A percentile compares a stretch with the other conserved stretches of the same genome.
These are phyloP conservation scores for Phytophthora sp. DNA, from an alignment of 352 stramenopile species.

Conservation along the genomic window DNA sequence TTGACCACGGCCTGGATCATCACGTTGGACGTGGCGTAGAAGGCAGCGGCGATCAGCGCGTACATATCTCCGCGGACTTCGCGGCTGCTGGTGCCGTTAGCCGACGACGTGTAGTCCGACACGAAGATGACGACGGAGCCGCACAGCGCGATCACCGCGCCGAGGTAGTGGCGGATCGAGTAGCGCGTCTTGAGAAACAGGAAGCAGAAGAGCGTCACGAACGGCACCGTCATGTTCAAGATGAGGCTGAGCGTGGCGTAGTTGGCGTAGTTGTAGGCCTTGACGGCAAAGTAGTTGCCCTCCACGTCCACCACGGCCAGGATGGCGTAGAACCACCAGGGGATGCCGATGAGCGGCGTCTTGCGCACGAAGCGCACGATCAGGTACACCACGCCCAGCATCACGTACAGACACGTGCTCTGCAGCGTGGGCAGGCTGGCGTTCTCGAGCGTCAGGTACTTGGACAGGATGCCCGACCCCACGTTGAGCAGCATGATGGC, in stretches of 20 bases:
- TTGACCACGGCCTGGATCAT: slow-evolving; percentile 80
- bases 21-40: slow-evolving; percentile 74
- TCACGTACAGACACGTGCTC: slow-evolving; percentile 62
- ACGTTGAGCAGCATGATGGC: slow-evolving; percentile 73
- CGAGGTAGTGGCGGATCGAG: slow-evolving; percentile 55
- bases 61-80: slow-evolving; percentile 66
- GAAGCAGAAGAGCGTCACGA: slow-evolving; percentile 72
- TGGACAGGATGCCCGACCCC: slow-evolving; percentile 56
- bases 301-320: slow-evolving; percentile 66
- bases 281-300: slow-evolving; percentile 76
- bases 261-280: slow-evolving; percentile 77
- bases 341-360: slow-evolving; percentile 39
- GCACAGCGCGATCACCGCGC: slow-evolving; percentile 44
- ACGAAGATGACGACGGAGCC: slow-evolving; percentile 66
- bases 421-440: slow-evolving; percentile 65
- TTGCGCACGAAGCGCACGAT: slow-evolving; percentile 42
- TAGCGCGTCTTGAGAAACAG: slow-evolving; percentile 76
- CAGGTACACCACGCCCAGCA: slow-evolving; percentile 57
- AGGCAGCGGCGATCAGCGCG: slow-evolving; percentile 58
- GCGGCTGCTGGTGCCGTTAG: slow-evolving; percentile 42
- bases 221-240: slow-evolving; percentile 73
- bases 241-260: slow-evolving; percentile 70
- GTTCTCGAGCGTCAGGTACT: slow-evolving; percentile 61
- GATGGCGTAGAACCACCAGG: slow-evolving; percentile 71
- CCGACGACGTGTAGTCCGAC: slow-evolving; percentile 54